These are phyloP conservation scores for Pichia rugopelliculosa DNA, from an alignment of 805 yeast genomes.

Conservation along the genomic window DNA sequence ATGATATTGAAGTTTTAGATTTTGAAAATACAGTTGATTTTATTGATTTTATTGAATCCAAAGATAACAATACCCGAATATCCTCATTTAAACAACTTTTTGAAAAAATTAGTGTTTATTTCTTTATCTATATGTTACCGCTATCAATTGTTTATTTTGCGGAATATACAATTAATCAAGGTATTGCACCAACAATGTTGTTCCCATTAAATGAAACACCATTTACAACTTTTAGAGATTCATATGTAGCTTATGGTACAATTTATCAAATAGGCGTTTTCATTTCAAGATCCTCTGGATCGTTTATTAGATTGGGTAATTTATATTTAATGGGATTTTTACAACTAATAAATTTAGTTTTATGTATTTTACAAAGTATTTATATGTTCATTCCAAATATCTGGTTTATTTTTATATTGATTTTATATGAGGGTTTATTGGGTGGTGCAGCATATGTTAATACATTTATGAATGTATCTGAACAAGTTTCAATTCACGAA, in stretches of 20 bases:
- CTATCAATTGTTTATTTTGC: conserved; percentile 73
- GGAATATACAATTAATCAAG: conserved; percentile 88
- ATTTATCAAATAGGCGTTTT: conserved; percentile 90
- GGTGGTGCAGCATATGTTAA: conserved; percentile 92
- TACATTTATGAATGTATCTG: conserved; percentile 73
- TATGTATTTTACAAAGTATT: conserved; percentile 60
- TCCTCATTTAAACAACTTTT: neutral
- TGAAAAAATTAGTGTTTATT: conserved; percentile 18
- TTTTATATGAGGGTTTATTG: conserved; percentile 81
- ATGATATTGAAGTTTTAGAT: neutral
- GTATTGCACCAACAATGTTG: conserved; percentile 79
- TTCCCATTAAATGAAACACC: conserved; percentile 70
- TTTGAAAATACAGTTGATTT: neutral
- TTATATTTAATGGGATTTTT: conserved; percentile 58
- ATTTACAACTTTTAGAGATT: conserved; percentile 66
- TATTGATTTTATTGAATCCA: neutral
- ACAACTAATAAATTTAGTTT: conserved; percentile 55
- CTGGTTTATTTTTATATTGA: conserved; percentile 52
- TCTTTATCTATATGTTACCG: conserved; percentile 75
- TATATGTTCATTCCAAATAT: conserved; percentile 50
- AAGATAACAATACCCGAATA: neutral
- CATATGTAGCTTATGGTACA: conserved; percentile 86
- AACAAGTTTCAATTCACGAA: conserved; percentile 40
- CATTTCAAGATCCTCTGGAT: conserved; percentile 78
- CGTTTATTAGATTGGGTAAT: conserved; percentile 48